Percentiles rank a stretch among this genome's conserved stretches.
Conservation (phyloP, 1,139 yeast genomes). For the Zygoascus meyerae region DNA sequence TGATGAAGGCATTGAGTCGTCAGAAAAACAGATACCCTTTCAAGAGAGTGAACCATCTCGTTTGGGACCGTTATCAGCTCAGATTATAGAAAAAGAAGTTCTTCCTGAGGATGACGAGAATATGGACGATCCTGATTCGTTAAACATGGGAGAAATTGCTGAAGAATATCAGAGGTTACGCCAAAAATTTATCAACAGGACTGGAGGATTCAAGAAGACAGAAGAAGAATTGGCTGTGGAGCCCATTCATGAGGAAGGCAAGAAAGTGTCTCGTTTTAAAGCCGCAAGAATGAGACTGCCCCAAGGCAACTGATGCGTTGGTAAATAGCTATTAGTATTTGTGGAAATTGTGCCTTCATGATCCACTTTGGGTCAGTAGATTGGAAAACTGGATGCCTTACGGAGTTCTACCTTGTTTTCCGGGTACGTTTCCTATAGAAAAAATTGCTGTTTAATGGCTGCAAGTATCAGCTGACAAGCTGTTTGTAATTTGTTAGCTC, state of each 20-base stretch:
- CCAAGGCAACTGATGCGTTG: too few species aligned
- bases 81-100: slow-evolving; percentile 20
- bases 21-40: not conserved
- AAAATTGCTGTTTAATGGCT: too few species aligned
- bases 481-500: not conserved
- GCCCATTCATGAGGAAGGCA: slow-evolving; percentile 65
- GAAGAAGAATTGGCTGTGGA: slow-evolving; percentile 55
- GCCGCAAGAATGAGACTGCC: slow-evolving; percentile 39
- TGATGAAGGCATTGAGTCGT: slow-evolving; percentile 9
- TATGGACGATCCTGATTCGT: slow-evolving; percentile 17
- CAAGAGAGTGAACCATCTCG: not conserved
- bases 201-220: slow-evolving; percentile 45
- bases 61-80: not conserved
- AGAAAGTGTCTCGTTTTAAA: slow-evolving; percentile 62
- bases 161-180: slow-evolving; percentile 55
- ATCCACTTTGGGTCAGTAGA: too few species aligned
- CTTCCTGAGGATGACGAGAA: slow-evolving; percentile 14
- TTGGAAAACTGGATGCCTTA: too few species aligned
- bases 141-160: slow-evolving; percentile 37
- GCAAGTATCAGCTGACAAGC: too few species aligned
- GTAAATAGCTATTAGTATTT: too few species aligned
- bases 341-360: too few species aligned
- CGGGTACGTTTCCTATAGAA: too few species aligned
- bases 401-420: too few species aligned
- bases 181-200: slow-evolving; percentile 44